These are phyloP conservation scores for Nakazawaea siamensis DNA, from an alignment of 805 yeast genomes.

Conservation along the genomic window DNA sequence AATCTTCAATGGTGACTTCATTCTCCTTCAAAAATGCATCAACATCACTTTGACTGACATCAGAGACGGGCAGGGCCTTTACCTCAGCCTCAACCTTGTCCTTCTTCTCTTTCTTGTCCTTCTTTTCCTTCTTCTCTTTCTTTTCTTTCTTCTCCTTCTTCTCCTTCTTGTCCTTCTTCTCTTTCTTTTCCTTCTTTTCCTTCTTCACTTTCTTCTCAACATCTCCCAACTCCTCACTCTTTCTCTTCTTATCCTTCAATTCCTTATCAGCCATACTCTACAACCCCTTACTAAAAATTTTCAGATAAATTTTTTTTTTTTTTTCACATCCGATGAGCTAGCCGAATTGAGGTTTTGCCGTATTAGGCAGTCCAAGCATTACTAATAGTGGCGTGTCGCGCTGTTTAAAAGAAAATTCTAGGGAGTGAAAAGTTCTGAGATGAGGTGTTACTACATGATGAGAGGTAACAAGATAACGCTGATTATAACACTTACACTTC, in stretches of 20 bases:
- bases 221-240: conserved; percentile 13
- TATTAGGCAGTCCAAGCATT: too few species aligned
- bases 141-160: conserved; percentile 32
- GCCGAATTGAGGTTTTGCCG: too few species aligned
- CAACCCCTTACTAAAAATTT: neutral
- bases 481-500: neutral
- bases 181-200: conserved; percentile 19
- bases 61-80: conserved; percentile 12
- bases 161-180: conserved; percentile 25
- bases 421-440: neutral
- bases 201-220: conserved; percentile 18
- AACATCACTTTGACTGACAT: conserved; percentile 44
- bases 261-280: conserved; percentile 12
- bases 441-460: neutral
- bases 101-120: conserved; percentile 19
- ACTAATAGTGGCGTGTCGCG: too few species aligned
- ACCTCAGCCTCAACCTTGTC: conserved; percentile 13
- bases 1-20: conserved; percentile 76
- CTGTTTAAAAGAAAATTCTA: too few species aligned
- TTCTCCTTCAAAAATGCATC: conserved; percentile 58
- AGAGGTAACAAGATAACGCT: too few species aligned
- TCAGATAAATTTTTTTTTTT: conserved; percentile 4
- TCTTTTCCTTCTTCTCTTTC: conserved; percentile 28
- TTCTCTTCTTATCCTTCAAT: conserved; percentile 21
- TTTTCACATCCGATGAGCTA: too few species aligned